Conservation (phyloP, 306 rosid species). For the Prunus salicina region DNA sequence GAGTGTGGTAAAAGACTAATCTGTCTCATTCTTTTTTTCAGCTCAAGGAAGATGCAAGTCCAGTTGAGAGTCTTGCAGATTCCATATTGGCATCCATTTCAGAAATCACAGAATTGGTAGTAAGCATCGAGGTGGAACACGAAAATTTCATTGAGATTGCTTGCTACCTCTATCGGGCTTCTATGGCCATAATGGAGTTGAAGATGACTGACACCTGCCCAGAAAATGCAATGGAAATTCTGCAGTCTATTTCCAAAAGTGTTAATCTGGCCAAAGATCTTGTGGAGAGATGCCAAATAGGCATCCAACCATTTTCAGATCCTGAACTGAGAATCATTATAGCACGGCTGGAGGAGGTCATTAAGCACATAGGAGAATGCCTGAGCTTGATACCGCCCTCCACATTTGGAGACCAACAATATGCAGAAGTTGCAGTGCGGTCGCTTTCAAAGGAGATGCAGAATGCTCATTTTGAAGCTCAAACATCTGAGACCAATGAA, state of each 20-base stretch:
- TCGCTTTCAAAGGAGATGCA: constrained; percentile 43
- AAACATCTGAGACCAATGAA: neutral
- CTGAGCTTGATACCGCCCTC: constrained; percentile 34
- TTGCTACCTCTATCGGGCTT: constrained; percentile 42
- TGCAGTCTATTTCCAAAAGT: constrained; percentile 31
- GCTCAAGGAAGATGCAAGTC: constrained; percentile 25
- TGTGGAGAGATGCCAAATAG: constrained; percentile 31
- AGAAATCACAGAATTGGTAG: constrained; percentile 20
- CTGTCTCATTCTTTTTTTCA: constrained; percentile 3
- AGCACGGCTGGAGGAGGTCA: constrained; percentile 26
- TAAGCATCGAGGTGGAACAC: constrained; percentile 21
- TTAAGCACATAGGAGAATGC: constrained; percentile 35
- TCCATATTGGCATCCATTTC: constrained; percentile 38
- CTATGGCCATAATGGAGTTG: constrained; percentile 38
- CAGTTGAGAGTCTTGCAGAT: constrained; percentile 20
- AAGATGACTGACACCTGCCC: constrained; percentile 24
- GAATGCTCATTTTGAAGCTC: constrained; percentile 16
- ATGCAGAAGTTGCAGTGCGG: constrained; percentile 28
- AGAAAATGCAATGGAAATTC: constrained; percentile 26
- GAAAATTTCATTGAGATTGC: constrained; percentile 33
- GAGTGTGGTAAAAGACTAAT: neutral
- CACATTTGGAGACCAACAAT: constrained; percentile 33
- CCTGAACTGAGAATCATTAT: constrained; percentile 13
- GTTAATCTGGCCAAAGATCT: constrained; percentile 30
- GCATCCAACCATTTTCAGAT: constrained; percentile 13